phyloP scores from a whole-genome alignment of 176 grass and related monocot species.

The Raddia distichophylla region DNA sequence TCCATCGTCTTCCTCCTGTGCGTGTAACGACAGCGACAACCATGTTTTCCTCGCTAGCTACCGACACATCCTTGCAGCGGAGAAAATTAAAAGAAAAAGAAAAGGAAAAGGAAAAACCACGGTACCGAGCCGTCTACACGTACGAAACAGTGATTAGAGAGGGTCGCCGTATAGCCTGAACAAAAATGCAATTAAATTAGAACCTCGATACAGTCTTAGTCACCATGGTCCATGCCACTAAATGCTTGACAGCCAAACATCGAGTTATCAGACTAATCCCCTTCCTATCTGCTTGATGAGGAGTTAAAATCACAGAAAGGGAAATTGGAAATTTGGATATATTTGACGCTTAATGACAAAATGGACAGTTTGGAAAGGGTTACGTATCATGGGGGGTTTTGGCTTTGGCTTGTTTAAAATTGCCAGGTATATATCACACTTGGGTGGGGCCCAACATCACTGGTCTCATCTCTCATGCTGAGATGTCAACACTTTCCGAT shows the following conservation, averaged over 20 bases:
- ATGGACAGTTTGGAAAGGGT: conserved; percentile 23
- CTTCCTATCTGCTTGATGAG: not conserved
- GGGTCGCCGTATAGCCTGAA: conserved; percentile 12
- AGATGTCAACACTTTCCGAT: not conserved
- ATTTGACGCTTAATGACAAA: conserved; percentile 26
- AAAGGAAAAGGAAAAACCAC: conserved; percentile 15
- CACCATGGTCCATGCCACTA: conserved; percentile 40
- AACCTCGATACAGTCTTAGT: conserved; percentile 35
- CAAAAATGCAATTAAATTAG: conserved; percentile 33
- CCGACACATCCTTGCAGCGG: conserved; percentile 38
- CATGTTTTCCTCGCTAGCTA: conserved; percentile 39
- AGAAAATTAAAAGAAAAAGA: not conserved
- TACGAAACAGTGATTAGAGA: conserved; percentile 34
- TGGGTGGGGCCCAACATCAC: not conserved
- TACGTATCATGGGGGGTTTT: too few relatives aligned
- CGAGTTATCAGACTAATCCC: not conserved
- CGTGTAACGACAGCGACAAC: conserved; percentile 38
- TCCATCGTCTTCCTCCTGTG: conserved; percentile 6
- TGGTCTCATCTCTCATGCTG: not conserved
- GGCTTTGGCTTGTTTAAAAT: conserved; percentile 28
- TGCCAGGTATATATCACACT: conserved; percentile 24
- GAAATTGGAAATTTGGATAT: conserved; percentile 23
- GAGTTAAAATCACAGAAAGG: not conserved
- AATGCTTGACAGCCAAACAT: conserved; percentile 54
- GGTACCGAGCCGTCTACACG: not conserved